phyloP scores from a whole-genome alignment of 768 basidiomycete species.

The Termitomyces eurrhizus region DNA sequence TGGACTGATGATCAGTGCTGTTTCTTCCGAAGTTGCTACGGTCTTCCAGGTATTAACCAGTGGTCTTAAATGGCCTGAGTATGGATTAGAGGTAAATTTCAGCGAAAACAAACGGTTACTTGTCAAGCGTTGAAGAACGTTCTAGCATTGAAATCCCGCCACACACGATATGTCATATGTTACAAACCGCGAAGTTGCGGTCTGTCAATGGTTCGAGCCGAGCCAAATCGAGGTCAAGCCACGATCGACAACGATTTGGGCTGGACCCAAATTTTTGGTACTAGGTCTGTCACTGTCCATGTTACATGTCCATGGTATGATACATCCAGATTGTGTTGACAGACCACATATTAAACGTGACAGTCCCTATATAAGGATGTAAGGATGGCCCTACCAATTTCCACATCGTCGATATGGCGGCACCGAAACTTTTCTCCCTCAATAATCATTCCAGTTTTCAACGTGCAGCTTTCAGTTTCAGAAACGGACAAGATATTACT shows the following conservation, averaged over 20 bases:
- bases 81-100: background rate
- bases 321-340: background rate
- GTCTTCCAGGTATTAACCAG: background rate
- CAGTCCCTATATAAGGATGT: background rate
- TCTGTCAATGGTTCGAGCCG: background rate
- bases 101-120: too few relatives aligned
- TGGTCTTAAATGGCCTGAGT: background rate
- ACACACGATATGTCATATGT: background rate
- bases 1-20: background rate
- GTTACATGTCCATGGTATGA: background rate
- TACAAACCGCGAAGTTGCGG: background rate
- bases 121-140: background rate
- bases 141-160: background rate
- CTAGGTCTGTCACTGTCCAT: background rate
- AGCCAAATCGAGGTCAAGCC: background rate
- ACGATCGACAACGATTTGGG: background rate
- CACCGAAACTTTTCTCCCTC: conserved; percentile 28
- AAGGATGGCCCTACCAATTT: background rate
- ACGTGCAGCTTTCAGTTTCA: conserved; percentile 38
- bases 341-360: background rate
- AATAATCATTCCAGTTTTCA: conserved; percentile 45
- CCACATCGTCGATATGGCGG: conserved; percentile 14
- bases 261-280: background rate
- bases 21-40: background rate
- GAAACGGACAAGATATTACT: conserved; percentile 37